Evolutionary conservation across 2,329 filamentous ascomycete species (phyloP), one percentile per base, ranked within the genome.

Genomic region (Aspergillus bombycis): DNA sequence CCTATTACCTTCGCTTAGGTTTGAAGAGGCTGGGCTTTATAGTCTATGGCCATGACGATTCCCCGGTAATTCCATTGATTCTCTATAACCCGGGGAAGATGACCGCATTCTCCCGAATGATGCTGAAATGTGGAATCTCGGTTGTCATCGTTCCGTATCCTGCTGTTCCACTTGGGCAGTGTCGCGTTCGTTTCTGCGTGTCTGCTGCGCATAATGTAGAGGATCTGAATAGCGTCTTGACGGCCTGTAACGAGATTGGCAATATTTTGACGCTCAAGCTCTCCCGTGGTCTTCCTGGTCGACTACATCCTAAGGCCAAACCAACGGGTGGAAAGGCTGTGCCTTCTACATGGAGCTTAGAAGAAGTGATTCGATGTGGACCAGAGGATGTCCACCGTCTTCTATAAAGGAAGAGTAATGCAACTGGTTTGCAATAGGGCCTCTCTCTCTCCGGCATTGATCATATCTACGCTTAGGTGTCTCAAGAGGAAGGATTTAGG

Each of bases 61-160:
- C 94, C 5, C 95, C 95, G 61, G 98, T 99, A 71, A 94, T 99
- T 71, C 95, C 95, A 59, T 80, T 99, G 69, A 87, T 97, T 74
- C 88, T 99, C 32, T 99, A 97, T 85, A 93, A 98, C 81, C 95
- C 95, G n/a, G 95, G 92, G 72, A 99, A 99, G 83, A 97, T 99
- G 85, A 92, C 94, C 7, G 94, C 95, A 63, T 99, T 99, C 80
- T 97, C 93, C 56, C 95, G 97, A 77, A 95, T 98, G 79, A 98
- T 99, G 95, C 87, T 98, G 65, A 92, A 92, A 81, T 92, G 95
- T 75, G 97, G 97, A 80, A 97, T 99, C 71, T 95, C 94, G 0
- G 92, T 98, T 58, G 95, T 99, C 46, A 92, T 99, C 53, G 95
- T 99, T 65, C 95, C 94, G 58, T 99, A 99, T 77, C 95, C 95